Base-by-base conservation (phyloP, 2,329 filamentous ascomycete genomes). In the Aspergillus sp. region DNA sequence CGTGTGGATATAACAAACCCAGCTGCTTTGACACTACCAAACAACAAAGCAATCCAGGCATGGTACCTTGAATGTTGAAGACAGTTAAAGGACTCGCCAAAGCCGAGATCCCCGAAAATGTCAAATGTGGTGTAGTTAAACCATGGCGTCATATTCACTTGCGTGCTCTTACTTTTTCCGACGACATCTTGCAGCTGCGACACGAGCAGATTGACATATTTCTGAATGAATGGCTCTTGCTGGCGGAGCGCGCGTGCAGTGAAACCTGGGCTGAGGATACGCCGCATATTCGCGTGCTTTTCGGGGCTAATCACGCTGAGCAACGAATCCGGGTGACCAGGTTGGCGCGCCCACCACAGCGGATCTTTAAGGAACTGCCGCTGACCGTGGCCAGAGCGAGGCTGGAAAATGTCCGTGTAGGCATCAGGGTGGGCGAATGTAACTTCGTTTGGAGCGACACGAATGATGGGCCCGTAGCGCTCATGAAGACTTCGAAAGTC, bases 101-200 rank as follows among this genome's bases (percentile, higher is more conserved):
- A 73, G 6, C 67, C 64, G 5, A 74, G 61, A 27, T 74, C 71
- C 12, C 72, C 72, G 52, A 73, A 73, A 5, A 73, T 58, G 42
- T 75, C 72, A 55, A 75, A 75, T 11, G 70, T 70, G 5, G 61
- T 65, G 51, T 66, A 69, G 48, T 69, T 68, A 46, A 65, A 64
- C 65, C 65, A 68, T 15, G 56, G 57, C 0, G 54, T 56, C 17
- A 69, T 57, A 15, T 69, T 64, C 15, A 68, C 57, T 20, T 46
- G 13, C 5, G 48, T 33, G 8, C 48, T 30, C 9, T 24, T 17
- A n/a, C 24, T 42, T 20, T 41, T 20, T 13, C 19, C 37, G n/a
- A 51, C 17, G 4, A 50, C 24, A 2, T 56, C 54, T 12, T 12
- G 13, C 12, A 56, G 17, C 17, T 49, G 45, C n/a, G 44, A 22